Evolutionary conservation across 2,329 filamentous ascomycete species (phyloP).

Genomic region (Talaromyces sp.): DNA sequence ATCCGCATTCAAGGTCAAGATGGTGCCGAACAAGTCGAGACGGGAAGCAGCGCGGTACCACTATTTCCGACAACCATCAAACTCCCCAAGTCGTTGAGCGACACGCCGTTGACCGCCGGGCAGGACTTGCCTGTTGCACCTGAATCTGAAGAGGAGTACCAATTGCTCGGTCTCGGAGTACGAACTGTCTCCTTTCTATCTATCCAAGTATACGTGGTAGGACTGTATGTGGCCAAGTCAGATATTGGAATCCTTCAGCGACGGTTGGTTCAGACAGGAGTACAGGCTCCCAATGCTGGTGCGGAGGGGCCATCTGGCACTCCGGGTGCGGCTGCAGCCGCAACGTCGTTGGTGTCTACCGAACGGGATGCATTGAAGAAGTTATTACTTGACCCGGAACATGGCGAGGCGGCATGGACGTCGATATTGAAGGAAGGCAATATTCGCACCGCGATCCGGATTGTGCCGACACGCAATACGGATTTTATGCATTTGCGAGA

Average conservation of each 20-base stretch:
- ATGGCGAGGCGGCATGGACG: constrained; percentile 70
- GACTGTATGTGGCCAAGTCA: constrained; percentile 79
- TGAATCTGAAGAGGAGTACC: constrained; percentile 64
- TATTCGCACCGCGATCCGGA: constrained; percentile 72
- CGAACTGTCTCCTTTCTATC: constrained; percentile 83
- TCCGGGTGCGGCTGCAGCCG: constrained; percentile 40
- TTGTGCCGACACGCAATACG: constrained; percentile 87
- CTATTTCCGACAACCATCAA: constrained; percentile 69
- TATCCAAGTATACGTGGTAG: constrained; percentile 92
- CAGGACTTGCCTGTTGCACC: constrained; percentile 33
- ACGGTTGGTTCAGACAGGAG: constrained; percentile 66
- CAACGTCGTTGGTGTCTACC: constrained; percentile 73
- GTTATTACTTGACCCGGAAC: constrained; percentile 62
- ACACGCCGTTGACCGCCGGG: constrained; percentile 30
- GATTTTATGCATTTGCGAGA: constrained; percentile 91
- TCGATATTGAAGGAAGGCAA: constrained; percentile 60
- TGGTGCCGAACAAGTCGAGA: constrained; percentile 69
- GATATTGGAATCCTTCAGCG: constrained; percentile 78
- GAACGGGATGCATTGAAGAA: constrained; percentile 72
- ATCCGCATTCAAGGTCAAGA: constrained; percentile 46
- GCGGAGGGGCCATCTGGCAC: constrained; percentile 48
- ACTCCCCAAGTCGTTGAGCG: constrained; percentile 47
- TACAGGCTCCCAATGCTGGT: constrained; percentile 20
- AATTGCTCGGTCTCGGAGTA: constrained; percentile 79
- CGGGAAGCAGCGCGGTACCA: constrained; percentile 74